These are phyloP conservation scores for Aspergillus thermomutatus DNA, from an alignment of 2,329 filamentous ascomycete species.

Conservation along the genomic window DNA sequence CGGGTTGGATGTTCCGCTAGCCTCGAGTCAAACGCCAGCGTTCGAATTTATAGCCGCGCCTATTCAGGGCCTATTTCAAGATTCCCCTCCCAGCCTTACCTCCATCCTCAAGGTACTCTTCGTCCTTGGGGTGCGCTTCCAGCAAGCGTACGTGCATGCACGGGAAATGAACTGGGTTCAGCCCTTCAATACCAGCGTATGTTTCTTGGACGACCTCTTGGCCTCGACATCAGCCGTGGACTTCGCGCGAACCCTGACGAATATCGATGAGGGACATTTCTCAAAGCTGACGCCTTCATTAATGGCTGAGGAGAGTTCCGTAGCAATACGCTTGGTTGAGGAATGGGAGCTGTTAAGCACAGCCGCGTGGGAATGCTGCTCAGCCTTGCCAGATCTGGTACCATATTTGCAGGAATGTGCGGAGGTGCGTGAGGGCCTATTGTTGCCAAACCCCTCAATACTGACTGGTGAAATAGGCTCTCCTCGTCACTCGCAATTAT, in stretches of 20 bases:
- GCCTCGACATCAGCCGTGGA: conserved; percentile 28
- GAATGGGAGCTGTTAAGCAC: conserved; percentile 32
- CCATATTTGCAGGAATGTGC: conserved; percentile 33
- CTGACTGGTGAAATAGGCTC: conserved; percentile 20
- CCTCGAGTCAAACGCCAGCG: conserved; percentile 9
- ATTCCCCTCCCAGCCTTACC: conserved; percentile 27
- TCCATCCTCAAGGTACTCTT: conserved; percentile 35
- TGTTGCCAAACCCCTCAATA: not conserved
- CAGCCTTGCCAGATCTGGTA: conserved; percentile 31
- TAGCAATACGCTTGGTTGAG: conserved; percentile 18
- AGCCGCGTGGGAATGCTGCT: conserved; percentile 38
- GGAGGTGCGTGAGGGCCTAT: conserved; percentile 24
- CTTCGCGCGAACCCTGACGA: conserved; percentile 31
- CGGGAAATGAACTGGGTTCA: conserved; percentile 33
- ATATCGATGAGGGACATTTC: conserved; percentile 29
- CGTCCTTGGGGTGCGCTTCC: conserved; percentile 34
- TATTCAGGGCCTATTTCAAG: conserved; percentile 36
- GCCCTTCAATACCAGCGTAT: conserved; percentile 29
- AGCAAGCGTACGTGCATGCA: conserved; percentile 32
- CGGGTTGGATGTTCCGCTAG: conserved; percentile 9
- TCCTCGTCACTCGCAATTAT: conserved; percentile 32
- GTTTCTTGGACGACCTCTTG: conserved; percentile 35
- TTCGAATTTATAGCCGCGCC: conserved; percentile 38
- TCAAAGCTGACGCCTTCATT: conserved; percentile 22
- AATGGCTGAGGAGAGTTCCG: conserved; percentile 21